Conservation (phyloP, 2,329 filamentous ascomycete species). For the Lasiodiplodia citricola region DNA sequence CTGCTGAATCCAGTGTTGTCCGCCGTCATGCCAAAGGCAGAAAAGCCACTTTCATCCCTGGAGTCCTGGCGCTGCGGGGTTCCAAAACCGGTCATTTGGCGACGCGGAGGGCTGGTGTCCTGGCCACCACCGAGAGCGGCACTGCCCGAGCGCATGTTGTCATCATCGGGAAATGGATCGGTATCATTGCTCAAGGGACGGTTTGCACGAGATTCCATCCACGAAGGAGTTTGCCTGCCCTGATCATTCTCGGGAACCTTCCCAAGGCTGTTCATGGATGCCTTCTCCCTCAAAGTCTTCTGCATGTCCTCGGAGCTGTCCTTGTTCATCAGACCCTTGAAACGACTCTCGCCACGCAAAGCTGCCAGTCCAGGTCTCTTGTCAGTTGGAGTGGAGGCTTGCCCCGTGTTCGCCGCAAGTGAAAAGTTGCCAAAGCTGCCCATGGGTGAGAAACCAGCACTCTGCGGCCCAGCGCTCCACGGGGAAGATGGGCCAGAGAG, state of each 20-base stretch:
- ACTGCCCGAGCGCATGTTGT: constrained; percentile 68
- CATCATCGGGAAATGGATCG: constrained; percentile 70
- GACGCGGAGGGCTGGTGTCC: constrained; percentile 65
- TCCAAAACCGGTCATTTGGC: constrained; percentile 49
- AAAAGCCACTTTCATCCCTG: constrained; percentile 65
- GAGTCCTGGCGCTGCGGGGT: constrained; percentile 53
- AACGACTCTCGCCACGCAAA: constrained; percentile 76
- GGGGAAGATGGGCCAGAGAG: constrained; percentile 57
- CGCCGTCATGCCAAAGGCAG: constrained; percentile 65
- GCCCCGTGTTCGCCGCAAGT: constrained; percentile 59
- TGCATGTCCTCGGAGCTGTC: constrained; percentile 71
- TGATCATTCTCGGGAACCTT: constrained; percentile 59
- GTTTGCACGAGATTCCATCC: constrained; percentile 55
- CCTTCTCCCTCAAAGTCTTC: constrained; percentile 58
- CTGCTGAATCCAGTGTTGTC: constrained; percentile 64
- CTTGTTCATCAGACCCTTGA: constrained; percentile 84
- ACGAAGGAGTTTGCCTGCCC: constrained; percentile 55
- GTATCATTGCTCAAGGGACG: constrained; percentile 66
- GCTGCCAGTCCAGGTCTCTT: constrained; percentile 73
- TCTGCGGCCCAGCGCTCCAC: constrained; percentile 65
- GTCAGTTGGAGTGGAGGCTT: constrained; percentile 65
- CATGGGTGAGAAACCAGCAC: constrained; percentile 71
- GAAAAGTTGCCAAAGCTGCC: constrained; percentile 92
- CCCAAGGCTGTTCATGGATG: constrained; percentile 58
- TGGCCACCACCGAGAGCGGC: constrained; percentile 77